These are phyloP conservation scores for Acorus calamus DNA, from an alignment of 106 monocot species.

Conservation along the genomic window DNA sequence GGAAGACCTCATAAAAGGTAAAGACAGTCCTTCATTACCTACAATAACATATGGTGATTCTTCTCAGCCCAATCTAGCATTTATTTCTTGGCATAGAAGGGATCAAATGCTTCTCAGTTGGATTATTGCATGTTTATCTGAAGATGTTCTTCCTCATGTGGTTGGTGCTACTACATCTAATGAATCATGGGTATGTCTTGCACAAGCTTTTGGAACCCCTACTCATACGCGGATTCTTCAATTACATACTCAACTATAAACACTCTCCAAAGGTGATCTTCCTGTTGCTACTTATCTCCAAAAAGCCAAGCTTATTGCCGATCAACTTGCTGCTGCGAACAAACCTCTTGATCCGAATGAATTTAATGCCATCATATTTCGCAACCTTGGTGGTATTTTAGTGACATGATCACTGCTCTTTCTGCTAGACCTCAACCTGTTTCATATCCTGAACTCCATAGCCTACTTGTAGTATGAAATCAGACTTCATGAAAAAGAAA, in stretches of 20 bases:
- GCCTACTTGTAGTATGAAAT: too few relatives aligned
- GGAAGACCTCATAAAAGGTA: too few relatives aligned
- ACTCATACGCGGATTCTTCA: background rate
- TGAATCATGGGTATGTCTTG: background rate
- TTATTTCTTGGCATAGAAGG: background rate
- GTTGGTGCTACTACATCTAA: background rate
- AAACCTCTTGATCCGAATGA: background rate
- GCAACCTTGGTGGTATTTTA: background rate
- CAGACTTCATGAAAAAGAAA: too few relatives aligned
- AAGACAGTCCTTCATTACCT: too few relatives aligned
- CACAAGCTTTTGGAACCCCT: background rate
- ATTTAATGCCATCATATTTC: background rate
- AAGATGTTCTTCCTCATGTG: slow-evolving; percentile 2
- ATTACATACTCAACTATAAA: background rate
- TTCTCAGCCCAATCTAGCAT: too few relatives aligned
- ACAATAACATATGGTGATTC: too few relatives aligned
- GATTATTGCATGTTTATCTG: slow-evolving; percentile 1
- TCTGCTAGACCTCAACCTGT: too few relatives aligned
- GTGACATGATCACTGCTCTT: background rate
- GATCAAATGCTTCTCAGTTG: background rate
- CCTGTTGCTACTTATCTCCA: slow-evolving; percentile 1
- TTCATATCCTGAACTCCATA: too few relatives aligned
- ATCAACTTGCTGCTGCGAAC: background rate
- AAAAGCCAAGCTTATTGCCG: background rate
- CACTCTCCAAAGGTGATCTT: background rate